Base-by-base conservation (phyloP, 2,329 filamentous ascomycete genomes). In the Coniella vitis region DNA sequence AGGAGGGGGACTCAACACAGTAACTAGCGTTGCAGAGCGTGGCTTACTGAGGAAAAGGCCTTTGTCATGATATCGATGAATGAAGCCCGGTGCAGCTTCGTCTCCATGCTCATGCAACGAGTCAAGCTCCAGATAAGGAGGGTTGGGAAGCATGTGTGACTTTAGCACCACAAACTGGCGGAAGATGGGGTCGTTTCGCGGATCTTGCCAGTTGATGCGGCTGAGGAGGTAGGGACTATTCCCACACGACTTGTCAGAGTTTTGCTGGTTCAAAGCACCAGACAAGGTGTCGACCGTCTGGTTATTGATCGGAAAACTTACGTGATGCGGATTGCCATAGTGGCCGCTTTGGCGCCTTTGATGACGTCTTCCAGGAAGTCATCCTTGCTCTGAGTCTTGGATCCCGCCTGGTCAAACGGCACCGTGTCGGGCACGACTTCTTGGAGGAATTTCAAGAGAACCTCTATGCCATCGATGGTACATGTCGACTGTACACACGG, bases 61-160 rank as follows among this genome's bases (percentile, higher is more conserved):
- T 60, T 80, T 82, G 51, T 83, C 78, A 0, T 73, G 73, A 58
- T 85, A 84, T n/a, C 80, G 70, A 59, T 83, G 79, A 2, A 84
- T 77, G 3, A 84, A 61, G 0, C 77, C 78, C 14, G 69, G 65
- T 2, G 81, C 76, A 0, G 76, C 75, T 7, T 72, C 76, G 55
- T 83, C 78, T 3, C 65, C 63, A 22, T 66, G 65, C 64, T 84
- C 80, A 38, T 77, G 67, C n/a, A 84, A 63, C 1, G 79, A 80
- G 59, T 84, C 81, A 3, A 81, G 58, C 0, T 64, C 65, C n/a
- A 78, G 56, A 45, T 70, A 68, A 0, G 74, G 72, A 55, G 83
- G 79, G 53, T 84, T 76, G 1, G 69, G 64, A 9, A 73, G 54
- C 56, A 79, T 70, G 3, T 67, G 60, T 2, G 79, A 81, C 50